Evolutionary conservation across 2,329 filamentous ascomycete species (phyloP).

Genomic region (Xylariaceae sp.): DNA sequence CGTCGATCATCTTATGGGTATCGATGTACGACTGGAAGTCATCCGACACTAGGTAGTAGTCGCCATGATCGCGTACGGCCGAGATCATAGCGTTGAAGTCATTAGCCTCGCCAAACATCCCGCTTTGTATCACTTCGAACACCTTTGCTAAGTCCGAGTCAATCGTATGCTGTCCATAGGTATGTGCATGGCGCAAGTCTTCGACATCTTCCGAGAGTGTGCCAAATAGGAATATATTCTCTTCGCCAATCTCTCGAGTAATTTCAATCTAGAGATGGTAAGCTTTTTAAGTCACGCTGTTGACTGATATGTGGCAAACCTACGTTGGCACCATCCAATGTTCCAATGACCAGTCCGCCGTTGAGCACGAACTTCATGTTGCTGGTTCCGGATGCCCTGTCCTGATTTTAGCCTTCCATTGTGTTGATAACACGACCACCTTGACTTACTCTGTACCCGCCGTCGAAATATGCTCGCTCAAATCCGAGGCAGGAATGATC

Average conservation of each 20-base stretch:
- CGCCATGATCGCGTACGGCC: slow-evolving; percentile 88
- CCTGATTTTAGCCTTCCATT: slow-evolving; percentile 13
- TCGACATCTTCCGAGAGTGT: slow-evolving; percentile 96
- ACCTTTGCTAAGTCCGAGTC: slow-evolving; percentile 80
- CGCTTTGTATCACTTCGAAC: slow-evolving; percentile 80
- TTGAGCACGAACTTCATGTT: slow-evolving; percentile 99
- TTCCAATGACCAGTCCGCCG: slow-evolving; percentile 95
- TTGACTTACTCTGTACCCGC: slow-evolving; percentile 81
- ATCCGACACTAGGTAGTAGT: slow-evolving; percentile 97
- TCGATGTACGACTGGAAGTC: slow-evolving; percentile 96
- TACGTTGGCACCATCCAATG: slow-evolving; percentile 96
- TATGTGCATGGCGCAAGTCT: slow-evolving; percentile 88
- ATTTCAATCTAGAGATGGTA: slow-evolving; percentile 75
- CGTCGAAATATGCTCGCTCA: slow-evolving; percentile 98
- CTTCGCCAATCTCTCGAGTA: slow-evolving; percentile 92
- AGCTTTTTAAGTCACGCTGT: slow-evolving; percentile 15
- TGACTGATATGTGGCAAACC: slow-evolving; percentile 54
- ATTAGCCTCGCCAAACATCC: slow-evolving; percentile 78
- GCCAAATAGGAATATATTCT: slow-evolving; percentile 98
- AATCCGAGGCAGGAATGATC: slow-evolving; percentile 90
- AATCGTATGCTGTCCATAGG: slow-evolving; percentile 78
- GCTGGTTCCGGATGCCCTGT: slow-evolving; percentile 76
- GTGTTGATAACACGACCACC: slow-evolving; percentile 7
- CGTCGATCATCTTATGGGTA: slow-evolving; percentile 89
- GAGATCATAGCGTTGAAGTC: slow-evolving; percentile 84